Evolutionary conservation across 2,329 filamentous ascomycete genomes (phyloP), one percentile per base, ranked within the genome.

Genomic region (Plenodomus tracheiphilus): DNA sequence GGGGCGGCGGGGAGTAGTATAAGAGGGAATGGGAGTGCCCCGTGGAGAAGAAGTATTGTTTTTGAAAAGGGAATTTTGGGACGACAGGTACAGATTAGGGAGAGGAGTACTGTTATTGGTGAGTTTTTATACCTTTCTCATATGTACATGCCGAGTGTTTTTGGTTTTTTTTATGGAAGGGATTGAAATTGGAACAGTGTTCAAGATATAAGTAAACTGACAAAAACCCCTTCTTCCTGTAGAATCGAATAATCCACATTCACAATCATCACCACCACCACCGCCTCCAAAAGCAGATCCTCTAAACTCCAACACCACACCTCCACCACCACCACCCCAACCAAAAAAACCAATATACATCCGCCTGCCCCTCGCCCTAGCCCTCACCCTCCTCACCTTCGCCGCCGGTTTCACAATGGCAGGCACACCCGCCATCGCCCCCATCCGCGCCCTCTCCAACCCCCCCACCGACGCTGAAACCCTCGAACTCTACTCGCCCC

Each of bases 381-480:
- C 77, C 49, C 63, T 80, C 51, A 74, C 75, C 25, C 62, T 81
- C 61, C 46, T 80, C 54, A 73, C 74, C 47, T 72, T 83, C 51
- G 73, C 75, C 30, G 44, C 83, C 51, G 84, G 84, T 56, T 81
- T 86, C 75, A 68, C 74, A 56, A 83, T 86, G 77, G 76, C 81
- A 43, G 75, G 79, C 55, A 72, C 75, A 10, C 83, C 83, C 32
- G 80, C 79, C 30, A 59, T 81, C 48, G 65, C 79, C 32, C 76
- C 77, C 41, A 71, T 80, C 39, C 74, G 74, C 40, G 76, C 74
- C 43, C 72, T 84, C 54, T 56, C 81, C 50, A 74, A 77, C 50
- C 82, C 83, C 2, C 81, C 81, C 56, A 82, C 82, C 22, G 88
- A 96, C 74, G 84, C 83, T 63, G 89, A 95, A 61, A 88, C 88